Evolutionary conservation across 1,139 yeast species (phyloP).

Genomic region (Geotrichum cucujoidarum): DNA sequence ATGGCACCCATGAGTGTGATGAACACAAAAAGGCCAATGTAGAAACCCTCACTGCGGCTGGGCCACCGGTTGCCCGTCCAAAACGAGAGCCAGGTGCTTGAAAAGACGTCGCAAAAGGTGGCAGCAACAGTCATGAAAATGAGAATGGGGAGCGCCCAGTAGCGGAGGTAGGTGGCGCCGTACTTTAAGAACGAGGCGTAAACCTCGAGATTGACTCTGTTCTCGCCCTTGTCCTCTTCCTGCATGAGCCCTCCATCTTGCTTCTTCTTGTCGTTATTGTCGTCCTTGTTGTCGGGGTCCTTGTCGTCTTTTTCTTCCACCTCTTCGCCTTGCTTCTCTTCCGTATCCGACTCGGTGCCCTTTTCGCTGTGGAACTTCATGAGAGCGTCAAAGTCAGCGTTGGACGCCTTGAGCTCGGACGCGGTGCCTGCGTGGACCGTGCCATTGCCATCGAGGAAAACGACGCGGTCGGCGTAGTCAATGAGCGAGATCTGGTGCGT

Average conservation of each 20-base stretch:
- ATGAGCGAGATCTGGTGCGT: conserved; percentile 78
- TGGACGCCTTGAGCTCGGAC: too few species aligned
- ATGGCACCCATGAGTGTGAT: conserved; percentile 41
- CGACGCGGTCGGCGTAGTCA: conserved; percentile 58
- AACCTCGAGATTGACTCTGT: conserved; percentile 45
- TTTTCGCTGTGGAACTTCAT: conserved; percentile 45
- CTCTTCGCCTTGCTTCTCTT: conserved; percentile 21
- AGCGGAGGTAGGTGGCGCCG: conserved; percentile 51
- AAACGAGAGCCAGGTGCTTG: conserved; percentile 79
- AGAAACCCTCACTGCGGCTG: conserved; percentile 47
- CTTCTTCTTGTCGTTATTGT: conserved; percentile 17
- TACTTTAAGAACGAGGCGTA: conserved; percentile 49
- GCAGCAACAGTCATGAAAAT: conserved; percentile 42
- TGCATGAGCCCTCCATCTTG: conserved; percentile 36
- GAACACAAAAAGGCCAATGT: conserved; percentile 68
- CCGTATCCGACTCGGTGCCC: conserved; percentile 36
- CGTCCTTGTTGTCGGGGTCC: conserved; percentile 18
- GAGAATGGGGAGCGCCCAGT: conserved; percentile 42
- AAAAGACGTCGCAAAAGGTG: conserved; percentile 58
- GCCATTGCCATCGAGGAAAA: conserved; percentile 68
- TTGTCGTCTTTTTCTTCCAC: conserved; percentile 24
- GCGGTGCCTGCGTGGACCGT: conserved; percentile 55
- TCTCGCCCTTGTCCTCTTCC: conserved; percentile 51
- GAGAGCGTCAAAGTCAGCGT: conserved; percentile 48
- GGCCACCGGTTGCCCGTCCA: conserved; percentile 64